Base-by-base conservation (phyloP, 1,284 basidiomycete species). In the Leccinum holopus region DNA sequence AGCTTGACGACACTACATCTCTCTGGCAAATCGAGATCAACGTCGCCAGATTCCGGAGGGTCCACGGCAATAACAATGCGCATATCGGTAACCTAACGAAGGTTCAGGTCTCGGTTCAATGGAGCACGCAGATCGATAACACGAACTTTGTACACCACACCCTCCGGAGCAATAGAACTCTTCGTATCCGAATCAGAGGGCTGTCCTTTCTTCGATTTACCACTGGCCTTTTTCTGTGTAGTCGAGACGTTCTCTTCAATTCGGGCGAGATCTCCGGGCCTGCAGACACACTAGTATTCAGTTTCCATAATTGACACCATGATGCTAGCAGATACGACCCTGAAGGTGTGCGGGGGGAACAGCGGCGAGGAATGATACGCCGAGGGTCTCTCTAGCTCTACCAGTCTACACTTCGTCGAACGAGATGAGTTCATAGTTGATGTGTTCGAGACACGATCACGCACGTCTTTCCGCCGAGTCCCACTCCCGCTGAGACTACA, bases 381-480 rank as follows among this genome's bases (percentile, higher is more conserved):
- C 5, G 86, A 78, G 0, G 95, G 92, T 63, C 94, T 81, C 72
- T 95, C 91, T 14, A 98, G 80, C 76, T 97, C 94, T 52, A 97
- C 84, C 59, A 97, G 78, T 61, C 93, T 95, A 67, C 64, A 68
- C 77, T 82, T 78, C 68, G 61, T 57, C 61, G 30, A 61, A 33
- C 65, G 41, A 64, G 62, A 44, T 9, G 44, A 47, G 18, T 58
- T 57, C 41, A 11, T 55, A 37, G n/a, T 16, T 33, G 21, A 2
- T 7, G 21, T 47, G 55, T 14, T n/a, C 30, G 21, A 14, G 21
- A 37, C 3, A 21, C 5, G 21, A 44, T 30, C 39, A 78, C 84
- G 70, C 73, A 96, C 91, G 87, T 94, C 80, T 96, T 97, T 28
- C 94, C 95, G 32, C 95, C 95, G 2, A 97, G 81, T 1, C 95